Base-by-base conservation (phyloP, 148 eudicot genomes). In the Rhododendron molle region DNA sequence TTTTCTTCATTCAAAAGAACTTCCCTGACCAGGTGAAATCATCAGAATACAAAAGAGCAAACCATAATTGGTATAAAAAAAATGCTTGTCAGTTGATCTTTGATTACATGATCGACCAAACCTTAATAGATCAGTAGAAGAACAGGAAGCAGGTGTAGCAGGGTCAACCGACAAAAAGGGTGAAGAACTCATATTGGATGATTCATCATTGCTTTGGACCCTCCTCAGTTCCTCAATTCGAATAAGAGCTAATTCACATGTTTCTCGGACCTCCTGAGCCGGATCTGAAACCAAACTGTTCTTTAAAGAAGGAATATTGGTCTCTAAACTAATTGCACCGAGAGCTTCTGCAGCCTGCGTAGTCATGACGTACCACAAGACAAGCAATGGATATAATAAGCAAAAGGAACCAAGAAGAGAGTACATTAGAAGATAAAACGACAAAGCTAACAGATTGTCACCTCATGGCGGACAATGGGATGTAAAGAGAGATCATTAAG, bases 401-500 rank as follows among this genome's bases (percentile, higher is more conserved):
- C 67, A 23, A 7, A 60, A 67, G 40, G 46, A 78, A 69, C 5
- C 34, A 67, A 67, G 32, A 67, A 2, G n/a, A 67, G 74, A 26
- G 18, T 62, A 0, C 28, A 11, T 14, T 40, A 0, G 28, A 52
- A 56, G 15, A 58, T 9, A 81, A 54, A 34, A 47, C 54, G 26
- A 32, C 7, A 38, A 86, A 78, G 65, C 65, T 34, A 84, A 83
- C 11, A 65, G 52, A 23, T 81, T 52, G 28, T 80, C 81, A 94
- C 99, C 98, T 97, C 99, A 83, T 97, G 99, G 67, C 99, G 99
- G 73, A 97, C 98, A 85, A 97, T 97, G 30, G 99, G 99, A 88
- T 97, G 99, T 90, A 97, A 93, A 43, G 95, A 91, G 65, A 93
- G 71, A 90, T 97, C 99, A 86, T 91, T 92, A 72, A 97, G 98